Evolutionary conservation across 1,284 basidiomycete genomes (phyloP).

Genomic region (Malassezia yamatoensis): DNA sequence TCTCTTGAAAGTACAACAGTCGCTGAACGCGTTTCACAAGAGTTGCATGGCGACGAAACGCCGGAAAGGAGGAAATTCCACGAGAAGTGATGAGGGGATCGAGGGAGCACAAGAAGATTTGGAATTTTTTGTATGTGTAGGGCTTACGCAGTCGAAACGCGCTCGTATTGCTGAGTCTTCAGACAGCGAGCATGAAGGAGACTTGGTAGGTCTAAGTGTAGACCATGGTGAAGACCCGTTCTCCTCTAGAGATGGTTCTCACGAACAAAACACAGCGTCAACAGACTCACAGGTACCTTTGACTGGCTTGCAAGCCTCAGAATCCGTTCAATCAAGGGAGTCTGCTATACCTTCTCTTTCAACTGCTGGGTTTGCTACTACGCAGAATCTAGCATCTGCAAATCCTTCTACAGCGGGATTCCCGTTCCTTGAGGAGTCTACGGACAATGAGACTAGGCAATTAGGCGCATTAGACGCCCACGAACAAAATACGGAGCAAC

Average conservation of each 20-base stretch:
- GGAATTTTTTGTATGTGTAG: slow-evolving; percentile 10
- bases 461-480: background rate
- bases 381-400: no score
- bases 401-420: no score
- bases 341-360: no score
- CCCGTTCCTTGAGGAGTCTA: background rate
- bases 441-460: background rate
- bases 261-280: background rate
- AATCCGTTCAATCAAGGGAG: no score
- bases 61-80: no score
- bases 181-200: background rate
- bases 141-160: slow-evolving; percentile 11
- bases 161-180: slow-evolving; percentile 7
- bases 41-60: no score
- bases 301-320: no score
- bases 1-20: no score
- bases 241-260: background rate
- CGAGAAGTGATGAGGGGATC: no score
- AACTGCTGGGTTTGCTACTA: no score
- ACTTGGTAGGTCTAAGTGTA: background rate
- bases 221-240: background rate
- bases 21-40: no score
- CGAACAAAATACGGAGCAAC: no score
- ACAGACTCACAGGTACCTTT: background rate
- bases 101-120: slow-evolving; percentile 9